Percentiles rank a stretch among this genome's conserved stretches.
Conservation (phyloP, 306 rosid species). For the Acacia crassicarpa region DNA sequence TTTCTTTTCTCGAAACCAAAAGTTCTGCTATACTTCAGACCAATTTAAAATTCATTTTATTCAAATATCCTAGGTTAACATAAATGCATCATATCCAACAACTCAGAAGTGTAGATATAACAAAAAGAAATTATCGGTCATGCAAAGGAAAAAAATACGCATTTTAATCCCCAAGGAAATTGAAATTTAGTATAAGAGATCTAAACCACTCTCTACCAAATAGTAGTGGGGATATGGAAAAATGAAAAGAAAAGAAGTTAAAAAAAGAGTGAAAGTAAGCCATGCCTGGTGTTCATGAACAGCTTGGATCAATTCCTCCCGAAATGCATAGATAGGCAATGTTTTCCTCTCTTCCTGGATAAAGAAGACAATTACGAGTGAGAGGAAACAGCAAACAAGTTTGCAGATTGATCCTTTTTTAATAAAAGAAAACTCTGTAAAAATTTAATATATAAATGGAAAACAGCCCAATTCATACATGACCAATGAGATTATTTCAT, state of each 20-base stretch:
- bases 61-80: not conserved
- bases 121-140: not conserved
- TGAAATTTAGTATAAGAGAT: not conserved
- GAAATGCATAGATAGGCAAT: constrained; percentile 74
- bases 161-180: not conserved
- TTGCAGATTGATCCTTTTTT: not conserved
- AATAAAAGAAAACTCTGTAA: too few species aligned
- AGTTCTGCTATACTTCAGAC: not conserved
- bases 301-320: constrained; percentile 83
- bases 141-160: not conserved
- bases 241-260: not conserved
- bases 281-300: constrained; percentile 76
- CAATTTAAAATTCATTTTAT: not conserved
- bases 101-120: not conserved
- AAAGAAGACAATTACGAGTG: constrained; percentile 23
- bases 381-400: constrained; percentile 18
- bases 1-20: not conserved
- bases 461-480: constrained; percentile 1
- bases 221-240: not conserved
- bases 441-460: constrained; percentile 6
- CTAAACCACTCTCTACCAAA: not conserved
- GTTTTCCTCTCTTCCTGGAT: constrained; percentile 77
- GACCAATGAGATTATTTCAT: not conserved
- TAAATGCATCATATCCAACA: not conserved
- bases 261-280: not conserved